Evolutionary conservation across 2,329 filamentous ascomycete genomes (phyloP), one percentile per base, ranked within the genome.

Genomic region (Hymenoscyphus repandus): DNA sequence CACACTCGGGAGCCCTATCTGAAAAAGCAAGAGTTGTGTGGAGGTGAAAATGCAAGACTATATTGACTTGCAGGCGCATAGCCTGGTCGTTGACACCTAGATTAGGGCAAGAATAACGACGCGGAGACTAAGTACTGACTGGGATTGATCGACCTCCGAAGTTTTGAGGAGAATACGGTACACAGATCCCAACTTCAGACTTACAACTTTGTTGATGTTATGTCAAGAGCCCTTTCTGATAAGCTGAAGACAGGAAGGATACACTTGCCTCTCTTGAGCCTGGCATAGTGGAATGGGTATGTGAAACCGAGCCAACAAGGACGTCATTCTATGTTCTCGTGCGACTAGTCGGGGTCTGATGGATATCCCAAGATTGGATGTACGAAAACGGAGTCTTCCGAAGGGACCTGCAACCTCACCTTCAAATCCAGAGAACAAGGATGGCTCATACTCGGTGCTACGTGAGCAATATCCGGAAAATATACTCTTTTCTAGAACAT

Each of bases 21-120:
- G 18, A 42, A 13, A 48, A 31, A 20, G 38, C 3, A 49, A 30
- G 38, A 13, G 32, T 30, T 31, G 47, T 41, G 39, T 27, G 22
- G 22, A 31, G 27, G 20, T 13, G 30, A 17, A 34, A 22, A 39
- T 38, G 47, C 27, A 34, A 20, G 43, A 31, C 17, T 43, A 49
- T 43, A 49, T 49, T 49, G 32, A 18, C 38, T 22, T 48, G 38
- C 46, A 48, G 46, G 38, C 27, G 22, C 5, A 27, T 49, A 20
- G 30, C 38, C 20, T 30, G 36, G 37, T 30, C 22, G 15, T 27
- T 11, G 9, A 36, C 31, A 38, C 11, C 37, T 49, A 12, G n/a
- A 36, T 37, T 38, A 27, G 47, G 47, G 37, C 32, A 49, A 49
- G 47, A 42, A 36, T 34, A 43, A 49, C 31, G 47, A 49, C 17